phyloP scores from a whole-genome alignment of 306 rosid genomes.

The Alnus rubra region DNA sequence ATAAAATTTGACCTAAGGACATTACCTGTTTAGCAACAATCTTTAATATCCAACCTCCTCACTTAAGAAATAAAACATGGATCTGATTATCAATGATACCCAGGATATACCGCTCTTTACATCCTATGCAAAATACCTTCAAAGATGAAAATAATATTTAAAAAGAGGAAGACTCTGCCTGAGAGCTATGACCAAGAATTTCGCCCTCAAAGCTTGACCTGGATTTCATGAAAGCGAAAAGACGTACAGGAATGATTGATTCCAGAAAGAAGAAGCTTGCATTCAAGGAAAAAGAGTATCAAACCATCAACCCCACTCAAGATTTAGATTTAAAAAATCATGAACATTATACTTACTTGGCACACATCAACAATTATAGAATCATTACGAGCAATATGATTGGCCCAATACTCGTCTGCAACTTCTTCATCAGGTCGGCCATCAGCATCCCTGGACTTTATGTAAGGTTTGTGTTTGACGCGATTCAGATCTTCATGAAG shows the following conservation, averaged over 20 bases:
- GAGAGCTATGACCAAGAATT: neutral
- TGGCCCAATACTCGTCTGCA: slow-evolving; percentile 98
- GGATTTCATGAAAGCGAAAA: neutral
- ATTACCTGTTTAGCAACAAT: neutral
- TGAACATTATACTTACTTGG: slow-evolving; percentile 65
- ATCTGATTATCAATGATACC: neutral
- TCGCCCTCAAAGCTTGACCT: neutral
- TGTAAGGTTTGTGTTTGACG: slow-evolving; percentile 89
- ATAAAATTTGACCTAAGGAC: neutral
- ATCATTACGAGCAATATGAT: slow-evolving; percentile 97
- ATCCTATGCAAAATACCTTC: neutral
- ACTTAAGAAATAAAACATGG: neutral
- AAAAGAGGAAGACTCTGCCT: slow-evolving; percentile 1
- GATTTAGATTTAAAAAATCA: neutral
- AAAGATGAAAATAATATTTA: neutral
- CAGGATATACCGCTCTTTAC: neutral
- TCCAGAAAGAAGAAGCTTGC: neutral
- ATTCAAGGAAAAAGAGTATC: neutral
- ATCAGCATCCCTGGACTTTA: slow-evolving; percentile 95
- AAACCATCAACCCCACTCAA: slow-evolving; percentile 21
- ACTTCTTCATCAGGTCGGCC: slow-evolving; percentile 99
- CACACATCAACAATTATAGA: slow-evolving; percentile 97
- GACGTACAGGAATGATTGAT: neutral
- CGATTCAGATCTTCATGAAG: slow-evolving; percentile 99
- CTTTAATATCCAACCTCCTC: neutral